phyloP scores from a whole-genome alignment of 306 rosid genomes.

The Quillaja saponaria region DNA sequence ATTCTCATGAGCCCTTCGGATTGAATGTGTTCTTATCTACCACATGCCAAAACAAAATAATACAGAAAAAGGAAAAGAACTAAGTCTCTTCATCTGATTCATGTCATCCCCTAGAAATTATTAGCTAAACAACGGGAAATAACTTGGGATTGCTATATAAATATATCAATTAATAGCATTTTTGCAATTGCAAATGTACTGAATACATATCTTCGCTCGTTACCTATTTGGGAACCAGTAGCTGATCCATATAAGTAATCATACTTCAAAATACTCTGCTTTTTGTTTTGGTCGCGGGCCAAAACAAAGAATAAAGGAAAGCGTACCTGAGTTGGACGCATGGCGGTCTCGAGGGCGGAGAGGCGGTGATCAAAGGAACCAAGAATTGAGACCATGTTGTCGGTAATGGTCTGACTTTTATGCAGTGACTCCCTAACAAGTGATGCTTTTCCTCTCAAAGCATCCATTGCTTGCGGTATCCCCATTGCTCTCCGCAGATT shows the following conservation, averaged over 20 bases:
- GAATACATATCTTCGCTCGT: not conserved
- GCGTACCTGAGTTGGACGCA: conserved; percentile 94
- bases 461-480: conserved; percentile 59
- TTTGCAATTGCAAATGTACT: not conserved
- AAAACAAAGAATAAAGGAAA: conserved; percentile 2
- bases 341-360: conserved; percentile 90
- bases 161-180: not conserved
- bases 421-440: conserved; percentile 65
- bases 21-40: conserved; percentile 85
- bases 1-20: conserved; percentile 89
- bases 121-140: not conserved
- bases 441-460: conserved; percentile 61
- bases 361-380: conserved; percentile 96
- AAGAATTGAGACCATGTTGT: conserved; percentile 83
- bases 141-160: not conserved
- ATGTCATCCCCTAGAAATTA: conserved; percentile 18
- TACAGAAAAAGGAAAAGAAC: not conserved
- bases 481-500: conserved; percentile 42
- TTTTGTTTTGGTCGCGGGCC: not conserved
- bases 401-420: conserved; percentile 76
- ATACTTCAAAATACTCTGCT: not conserved
- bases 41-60: conserved; percentile 8
- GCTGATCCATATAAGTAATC: too few relatives aligned
- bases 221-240: not conserved
- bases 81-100: conserved; percentile 11